These are phyloP conservation scores for Pseudocercospora pini-densiflorae DNA, from an alignment of 2,329 filamentous ascomycete species.

Conservation along the genomic window DNA sequence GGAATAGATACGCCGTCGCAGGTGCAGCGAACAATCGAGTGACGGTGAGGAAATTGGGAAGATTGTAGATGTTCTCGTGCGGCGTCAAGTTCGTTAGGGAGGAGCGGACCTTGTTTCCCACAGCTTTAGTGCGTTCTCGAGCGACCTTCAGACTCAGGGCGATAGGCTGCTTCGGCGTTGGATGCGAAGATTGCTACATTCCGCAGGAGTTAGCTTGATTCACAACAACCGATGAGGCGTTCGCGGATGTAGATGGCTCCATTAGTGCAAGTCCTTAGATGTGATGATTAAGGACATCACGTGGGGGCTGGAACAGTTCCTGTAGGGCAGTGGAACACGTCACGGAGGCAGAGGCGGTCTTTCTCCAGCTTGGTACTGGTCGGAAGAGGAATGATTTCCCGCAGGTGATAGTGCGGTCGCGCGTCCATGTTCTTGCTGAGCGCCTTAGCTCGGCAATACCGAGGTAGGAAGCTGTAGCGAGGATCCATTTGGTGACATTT, in stretches of 20 bases:
- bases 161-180: slow-evolving; percentile 28
- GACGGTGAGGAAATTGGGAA: slow-evolving; percentile 93
- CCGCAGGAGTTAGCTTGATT: slow-evolving; percentile 1
- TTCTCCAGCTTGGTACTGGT: not conserved
- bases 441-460: not conserved
- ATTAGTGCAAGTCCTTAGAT: not conserved
- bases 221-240: slow-evolving; percentile 4
- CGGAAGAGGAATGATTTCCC: not conserved
- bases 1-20: slow-evolving; percentile 82
- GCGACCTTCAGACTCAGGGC: slow-evolving; percentile 32
- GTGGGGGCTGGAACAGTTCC: not conserved
- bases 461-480: not conserved
- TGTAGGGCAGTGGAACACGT: slow-evolving; percentile 9
- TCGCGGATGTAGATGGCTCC: not conserved
- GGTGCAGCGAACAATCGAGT: slow-evolving; percentile 84
- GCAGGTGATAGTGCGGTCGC: not conserved
- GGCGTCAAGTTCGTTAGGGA: slow-evolving; percentile 41
- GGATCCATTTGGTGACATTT: not conserved
- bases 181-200: slow-evolving; percentile 10
- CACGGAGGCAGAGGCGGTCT: not conserved
- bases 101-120: slow-evolving; percentile 38
- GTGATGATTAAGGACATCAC: not conserved
- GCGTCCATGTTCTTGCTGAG: not conserved
- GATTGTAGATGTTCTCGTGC: slow-evolving; percentile 92
- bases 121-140: slow-evolving; percentile 36